phyloP scores from a whole-genome alignment of 306 rosid species.

The Casuarina equisetifolia region DNA sequence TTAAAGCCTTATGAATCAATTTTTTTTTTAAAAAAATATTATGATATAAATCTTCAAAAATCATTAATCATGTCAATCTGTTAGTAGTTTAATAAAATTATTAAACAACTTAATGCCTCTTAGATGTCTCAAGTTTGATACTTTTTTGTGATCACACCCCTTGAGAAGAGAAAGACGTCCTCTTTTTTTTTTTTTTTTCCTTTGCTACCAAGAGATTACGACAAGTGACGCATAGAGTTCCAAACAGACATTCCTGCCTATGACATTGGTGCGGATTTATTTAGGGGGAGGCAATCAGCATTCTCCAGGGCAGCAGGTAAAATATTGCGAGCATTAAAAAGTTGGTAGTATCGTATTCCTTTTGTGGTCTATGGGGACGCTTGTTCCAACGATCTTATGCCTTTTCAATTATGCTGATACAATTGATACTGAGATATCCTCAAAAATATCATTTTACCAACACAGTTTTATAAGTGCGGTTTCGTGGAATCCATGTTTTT shows the following conservation, averaged over 20 bases:
- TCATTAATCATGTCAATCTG: no score
- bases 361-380: neutral
- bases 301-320: neutral
- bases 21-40: no score
- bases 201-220: neutral
- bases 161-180: no score
- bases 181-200: no score
- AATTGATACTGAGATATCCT: slow-evolving; percentile 18
- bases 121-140: no score
- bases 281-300: neutral
- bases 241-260: neutral
- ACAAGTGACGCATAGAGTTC: neutral
- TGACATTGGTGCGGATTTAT: neutral
- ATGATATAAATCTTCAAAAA: no score
- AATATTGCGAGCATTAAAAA: neutral
- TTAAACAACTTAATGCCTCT: no score
- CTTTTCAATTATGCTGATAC: slow-evolving; percentile 7
- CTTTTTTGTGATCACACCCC: no score
- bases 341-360: neutral
- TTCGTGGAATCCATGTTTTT: neutral
- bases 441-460: neutral
- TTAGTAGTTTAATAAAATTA: no score
- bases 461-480: neutral
- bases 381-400: neutral
- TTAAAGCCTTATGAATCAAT: no score